Evolutionary conservation across 768 basidiomycete species (phyloP).

Genomic region (Scleroderma bovista): DNA sequence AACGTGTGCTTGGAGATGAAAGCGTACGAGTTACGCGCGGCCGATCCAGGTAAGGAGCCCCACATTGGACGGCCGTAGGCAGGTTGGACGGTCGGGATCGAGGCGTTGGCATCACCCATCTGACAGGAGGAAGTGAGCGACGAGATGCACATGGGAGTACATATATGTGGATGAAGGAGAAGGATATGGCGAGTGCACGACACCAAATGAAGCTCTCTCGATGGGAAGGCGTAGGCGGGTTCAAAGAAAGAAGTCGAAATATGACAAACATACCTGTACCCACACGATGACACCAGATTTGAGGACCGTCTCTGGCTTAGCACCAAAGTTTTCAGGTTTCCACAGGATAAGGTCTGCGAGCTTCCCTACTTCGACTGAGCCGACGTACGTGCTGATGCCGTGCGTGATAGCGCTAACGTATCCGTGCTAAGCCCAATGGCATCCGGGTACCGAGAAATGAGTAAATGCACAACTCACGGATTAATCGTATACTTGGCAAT

Average conservation of each 20-base stretch:
- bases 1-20: slow-evolving; percentile 83
- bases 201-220: too few species aligned
- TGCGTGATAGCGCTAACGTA: slow-evolving; percentile 81
- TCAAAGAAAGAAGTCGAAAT: neutral
- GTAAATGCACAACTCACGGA: too few species aligned
- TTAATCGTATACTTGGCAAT: too few species aligned
- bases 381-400: slow-evolving; percentile 84
- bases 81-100: slow-evolving; percentile 95
- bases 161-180: too few species aligned
- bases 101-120: slow-evolving; percentile 97
- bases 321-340: slow-evolving; percentile 91
- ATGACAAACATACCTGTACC: slow-evolving; percentile 57
- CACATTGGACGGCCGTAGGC: slow-evolving; percentile 65
- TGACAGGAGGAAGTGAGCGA: slow-evolving; percentile 24
- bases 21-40: too few species aligned
- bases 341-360: slow-evolving; percentile 94
- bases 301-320: slow-evolving; percentile 89
- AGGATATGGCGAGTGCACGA: too few species aligned
- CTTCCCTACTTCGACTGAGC: slow-evolving; percentile 73
- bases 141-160: too few species aligned
- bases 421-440: slow-evolving; percentile 60
- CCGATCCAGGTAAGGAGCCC: too few species aligned
- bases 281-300: slow-evolving; percentile 93
- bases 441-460: slow-evolving; percentile 76
- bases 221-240: too few species aligned